phyloP scores from a whole-genome alignment of 2,329 filamentous ascomycete species.

The Sordariomycetes sp. region DNA sequence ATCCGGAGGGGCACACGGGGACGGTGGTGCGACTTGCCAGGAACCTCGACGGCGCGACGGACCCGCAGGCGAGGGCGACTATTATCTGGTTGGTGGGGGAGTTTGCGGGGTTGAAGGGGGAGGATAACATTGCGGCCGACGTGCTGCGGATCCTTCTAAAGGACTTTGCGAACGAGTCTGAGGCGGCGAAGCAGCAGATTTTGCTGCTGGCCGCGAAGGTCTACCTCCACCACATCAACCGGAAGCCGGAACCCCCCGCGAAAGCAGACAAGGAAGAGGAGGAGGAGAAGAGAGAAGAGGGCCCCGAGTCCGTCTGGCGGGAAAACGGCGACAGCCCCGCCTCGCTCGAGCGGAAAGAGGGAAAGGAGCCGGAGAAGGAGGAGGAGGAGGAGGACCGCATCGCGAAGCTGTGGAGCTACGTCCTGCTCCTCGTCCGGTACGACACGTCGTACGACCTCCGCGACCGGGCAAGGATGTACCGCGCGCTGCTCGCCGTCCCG shows the following conservation, averaged over 20 bases:
- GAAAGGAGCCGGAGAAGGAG: not conserved
- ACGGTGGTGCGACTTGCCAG: constrained; percentile 85
- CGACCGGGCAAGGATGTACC: constrained; percentile 81
- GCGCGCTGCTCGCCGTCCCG: constrained; percentile 66
- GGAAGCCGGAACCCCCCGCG: constrained; percentile 31
- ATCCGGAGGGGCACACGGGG: constrained; percentile 64
- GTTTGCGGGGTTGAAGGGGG: constrained; percentile 66
- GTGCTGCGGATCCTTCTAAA: constrained; percentile 80
- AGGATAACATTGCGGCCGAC: constrained; percentile 86
- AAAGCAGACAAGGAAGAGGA: constrained; percentile 16
- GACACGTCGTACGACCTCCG: constrained; percentile 92
- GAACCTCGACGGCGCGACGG: constrained; percentile 78
- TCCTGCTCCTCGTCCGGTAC: constrained; percentile 75
- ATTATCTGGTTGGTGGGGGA: constrained; percentile 98
- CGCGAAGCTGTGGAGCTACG: constrained; percentile 70
- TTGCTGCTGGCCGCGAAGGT: constrained; percentile 91
- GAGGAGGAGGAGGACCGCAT: constrained; percentile 52
- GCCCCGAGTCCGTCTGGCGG: constrained; percentile 7
- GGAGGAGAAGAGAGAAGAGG: constrained; percentile 12
- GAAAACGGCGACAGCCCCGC: not conserved
- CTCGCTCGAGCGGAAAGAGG: too few species aligned
- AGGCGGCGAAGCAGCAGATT: constrained; percentile 82
- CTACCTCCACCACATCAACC: constrained; percentile 77
- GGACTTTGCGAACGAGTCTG: constrained; percentile 71
- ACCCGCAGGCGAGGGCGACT: constrained; percentile 78